Evolutionary conservation across 352 stramenopile genomes (phyloP).

Genomic region (Globisporangium ultimum): DNA sequence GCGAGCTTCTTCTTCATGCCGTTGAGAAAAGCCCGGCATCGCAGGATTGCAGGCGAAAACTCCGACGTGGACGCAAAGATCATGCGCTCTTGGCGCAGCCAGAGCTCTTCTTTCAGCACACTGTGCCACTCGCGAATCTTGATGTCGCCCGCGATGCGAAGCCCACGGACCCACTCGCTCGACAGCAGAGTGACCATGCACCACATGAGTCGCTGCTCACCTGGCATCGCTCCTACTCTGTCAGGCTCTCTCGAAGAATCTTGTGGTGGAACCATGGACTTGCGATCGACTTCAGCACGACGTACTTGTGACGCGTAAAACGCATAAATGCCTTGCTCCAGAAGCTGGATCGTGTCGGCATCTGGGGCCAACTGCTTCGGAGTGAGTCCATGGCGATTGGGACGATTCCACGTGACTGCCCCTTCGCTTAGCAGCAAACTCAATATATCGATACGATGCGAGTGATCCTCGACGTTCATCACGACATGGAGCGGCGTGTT

Average conservation of each 20-base stretch:
- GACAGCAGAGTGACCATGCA: slow-evolving; percentile 52
- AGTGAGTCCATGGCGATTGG: slow-evolving; percentile 54
- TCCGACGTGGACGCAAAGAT: slow-evolving; percentile 40
- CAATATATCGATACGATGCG: slow-evolving; percentile 41
- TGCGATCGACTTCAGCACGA: not conserved
- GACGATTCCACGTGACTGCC: slow-evolving; percentile 30
- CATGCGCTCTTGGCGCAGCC: slow-evolving; percentile 50
- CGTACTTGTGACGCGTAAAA: slow-evolving; percentile 28
- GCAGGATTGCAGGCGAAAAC: slow-evolving; percentile 36
- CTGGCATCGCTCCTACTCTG: not conserved
- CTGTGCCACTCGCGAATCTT: slow-evolving; percentile 50
- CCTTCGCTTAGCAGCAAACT: slow-evolving; percentile 57
- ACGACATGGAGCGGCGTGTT: slow-evolving; percentile 60
- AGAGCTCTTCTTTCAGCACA: slow-evolving; percentile 50
- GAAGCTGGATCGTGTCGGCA: slow-evolving; percentile 21
- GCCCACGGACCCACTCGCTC: slow-evolving; percentile 35
- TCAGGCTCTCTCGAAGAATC: too few relatives aligned
- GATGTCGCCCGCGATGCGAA: slow-evolving; percentile 33
- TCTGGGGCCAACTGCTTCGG: slow-evolving; percentile 41
- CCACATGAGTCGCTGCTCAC: slow-evolving; percentile 40
- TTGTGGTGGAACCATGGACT: not conserved
- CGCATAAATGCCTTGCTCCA: slow-evolving; percentile 47
- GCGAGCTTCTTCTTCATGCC: slow-evolving; percentile 44
- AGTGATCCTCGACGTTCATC: slow-evolving; percentile 44
- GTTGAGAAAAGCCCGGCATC: slow-evolving; percentile 57